A percentile compares a stretch with the other conserved stretches of the same genome.
Evolutionary conservation across 345 rosid species (phyloP).

Genomic region (Dovyalis caffra): DNA sequence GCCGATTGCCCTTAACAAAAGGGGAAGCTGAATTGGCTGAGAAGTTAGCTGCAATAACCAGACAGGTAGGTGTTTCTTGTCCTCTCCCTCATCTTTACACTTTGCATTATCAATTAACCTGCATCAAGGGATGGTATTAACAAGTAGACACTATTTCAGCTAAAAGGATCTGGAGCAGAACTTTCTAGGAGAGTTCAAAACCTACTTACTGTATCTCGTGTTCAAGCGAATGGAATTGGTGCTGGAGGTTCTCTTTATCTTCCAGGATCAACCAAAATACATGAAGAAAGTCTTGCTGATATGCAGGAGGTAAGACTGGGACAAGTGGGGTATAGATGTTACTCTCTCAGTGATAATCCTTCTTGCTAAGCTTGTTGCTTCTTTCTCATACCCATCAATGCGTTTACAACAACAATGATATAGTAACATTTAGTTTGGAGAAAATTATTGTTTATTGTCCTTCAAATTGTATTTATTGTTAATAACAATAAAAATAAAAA

Average conservation of each 20-base stretch:
- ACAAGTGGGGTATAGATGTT: not conserved
- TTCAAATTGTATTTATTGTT: too few relatives aligned
- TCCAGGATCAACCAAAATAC: conserved; percentile 93
- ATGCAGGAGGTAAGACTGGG: conserved; percentile 77
- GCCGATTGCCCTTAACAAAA: conserved; percentile 72
- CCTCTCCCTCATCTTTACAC: conserved; percentile 7
- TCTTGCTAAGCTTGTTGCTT: not conserved
- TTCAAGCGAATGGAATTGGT: conserved; percentile 66
- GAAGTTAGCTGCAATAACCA: conserved; percentile 65
- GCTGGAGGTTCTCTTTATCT: conserved; percentile 65
- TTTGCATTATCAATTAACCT: not conserved
- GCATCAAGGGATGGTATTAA: conserved; percentile 17
- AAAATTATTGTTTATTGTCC: not conserved
- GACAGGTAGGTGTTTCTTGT: conserved; percentile 59
- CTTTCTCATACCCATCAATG: not conserved
- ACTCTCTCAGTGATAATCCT: too few relatives aligned
- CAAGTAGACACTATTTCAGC: conserved; percentile 43
- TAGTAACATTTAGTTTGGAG: not conserved
- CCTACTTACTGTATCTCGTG: conserved; percentile 64
- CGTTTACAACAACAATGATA: not conserved
- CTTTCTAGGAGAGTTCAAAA: conserved; percentile 91
- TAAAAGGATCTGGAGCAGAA: conserved; percentile 96
- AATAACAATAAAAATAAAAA: too few relatives aligned
- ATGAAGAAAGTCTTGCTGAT: conserved; percentile 88
- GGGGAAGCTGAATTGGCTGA: conserved; percentile 89